Evolutionary conservation across 2,329 filamentous ascomycete species (phyloP).

Genomic region (Paraphaeosphaeria minitans): DNA sequence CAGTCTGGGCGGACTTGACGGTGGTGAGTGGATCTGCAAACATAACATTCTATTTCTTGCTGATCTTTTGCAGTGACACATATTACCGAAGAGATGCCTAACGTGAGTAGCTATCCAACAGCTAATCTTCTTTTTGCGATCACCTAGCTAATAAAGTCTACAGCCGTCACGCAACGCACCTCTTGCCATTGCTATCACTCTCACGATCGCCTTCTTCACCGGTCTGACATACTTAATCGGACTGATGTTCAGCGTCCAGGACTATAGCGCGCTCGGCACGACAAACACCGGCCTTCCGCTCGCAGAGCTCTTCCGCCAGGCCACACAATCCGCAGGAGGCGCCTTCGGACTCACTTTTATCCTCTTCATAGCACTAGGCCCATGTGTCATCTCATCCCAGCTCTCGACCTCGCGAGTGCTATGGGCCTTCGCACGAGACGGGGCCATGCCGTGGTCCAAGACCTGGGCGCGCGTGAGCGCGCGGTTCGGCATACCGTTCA

Average conservation of each 20-base stretch:
- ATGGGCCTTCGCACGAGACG: constrained; percentile 55
- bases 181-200: constrained; percentile 49
- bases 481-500: constrained; percentile 15
- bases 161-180: constrained; percentile 47
- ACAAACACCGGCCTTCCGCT: constrained; percentile 51
- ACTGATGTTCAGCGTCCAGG: constrained; percentile 59
- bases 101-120: neutral
- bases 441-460: constrained; percentile 9
- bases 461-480: constrained; percentile 7
- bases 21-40: neutral
- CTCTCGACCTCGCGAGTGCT: constrained; percentile 41
- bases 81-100: constrained; percentile 10
- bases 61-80: constrained; percentile 3
- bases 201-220: constrained; percentile 58
- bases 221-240: constrained; percentile 56
- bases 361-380: constrained; percentile 52
- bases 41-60: neutral
- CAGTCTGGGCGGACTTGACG: constrained; percentile 9
- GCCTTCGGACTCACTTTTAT: constrained; percentile 52
- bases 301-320: constrained; percentile 55
- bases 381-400: constrained; percentile 48
- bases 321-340: constrained; percentile 48
- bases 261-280: constrained; percentile 52
- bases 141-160: neutral
- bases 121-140: neutral